Percentiles rank a stretch among this genome's conserved stretches.
Evolutionary conservation across 2,329 filamentous ascomycete species (phyloP).

Genomic region (Truncatella angustata): DNA sequence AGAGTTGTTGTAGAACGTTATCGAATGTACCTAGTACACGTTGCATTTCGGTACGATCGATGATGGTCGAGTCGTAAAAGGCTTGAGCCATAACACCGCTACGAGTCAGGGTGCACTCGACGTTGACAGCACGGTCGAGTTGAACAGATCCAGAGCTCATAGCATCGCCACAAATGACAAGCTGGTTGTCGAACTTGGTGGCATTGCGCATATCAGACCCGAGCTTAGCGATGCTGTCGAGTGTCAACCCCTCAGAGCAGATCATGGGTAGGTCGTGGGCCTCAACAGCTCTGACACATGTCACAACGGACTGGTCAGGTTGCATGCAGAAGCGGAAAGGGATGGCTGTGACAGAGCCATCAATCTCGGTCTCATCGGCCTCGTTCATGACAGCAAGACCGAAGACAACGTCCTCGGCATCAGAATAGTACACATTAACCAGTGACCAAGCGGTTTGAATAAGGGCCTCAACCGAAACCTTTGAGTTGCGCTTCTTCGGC

Average conservation of each 20-base stretch:
- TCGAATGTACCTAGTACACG: conserved; percentile 8
- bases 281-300: neutral
- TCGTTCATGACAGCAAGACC: conserved; percentile 4
- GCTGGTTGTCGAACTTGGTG: conserved; percentile 9
- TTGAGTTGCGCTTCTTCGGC: conserved; percentile 1
- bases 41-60: conserved; percentile 8
- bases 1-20: conserved; percentile 1
- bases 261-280: neutral
- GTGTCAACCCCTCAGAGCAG: neutral
- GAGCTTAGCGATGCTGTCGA: conserved; percentile 5
- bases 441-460: conserved; percentile 8
- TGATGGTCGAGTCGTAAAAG: conserved; percentile 5
- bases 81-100: conserved; percentile 6
- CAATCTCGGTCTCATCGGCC: neutral
- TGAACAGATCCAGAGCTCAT: conserved; percentile 4
- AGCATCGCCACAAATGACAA: conserved; percentile 6
- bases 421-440: conserved; percentile 9
- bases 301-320: neutral
- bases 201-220: conserved; percentile 8
- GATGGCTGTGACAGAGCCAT: neutral
- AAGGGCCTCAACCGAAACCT: neutral
- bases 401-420: conserved; percentile 9
- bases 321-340: conserved; percentile 3
- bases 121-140: conserved; percentile 4
- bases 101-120: conserved; percentile 5